Evolutionary conservation across 768 basidiomycete species (phyloP), one percentile per base, ranked within the genome.

Genomic region (Leccinum imitatum): DNA sequence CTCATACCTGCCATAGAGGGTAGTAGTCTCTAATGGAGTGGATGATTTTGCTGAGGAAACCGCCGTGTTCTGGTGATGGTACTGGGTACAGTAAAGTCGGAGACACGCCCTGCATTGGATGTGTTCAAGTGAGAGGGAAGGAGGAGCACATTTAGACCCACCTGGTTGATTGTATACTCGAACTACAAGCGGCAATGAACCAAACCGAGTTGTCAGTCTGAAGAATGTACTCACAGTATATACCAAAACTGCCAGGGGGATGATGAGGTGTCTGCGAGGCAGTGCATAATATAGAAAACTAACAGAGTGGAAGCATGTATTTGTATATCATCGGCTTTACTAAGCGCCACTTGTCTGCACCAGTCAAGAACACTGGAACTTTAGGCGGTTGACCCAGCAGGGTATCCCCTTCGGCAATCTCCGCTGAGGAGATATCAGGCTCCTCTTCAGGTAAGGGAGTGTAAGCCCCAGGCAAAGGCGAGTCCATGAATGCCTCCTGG

Each of bases 301-400:
- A 64, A 93, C 91, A 92, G 46, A 99, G 76, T 3, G 95, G 95
- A n/a, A 95, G 67, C 95, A 98, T 98, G 71, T 93, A 98, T 63
- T 83, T 86, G 54, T 81, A 57, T 39, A 97, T 70, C 63, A 98
- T 75, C 5, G 96, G 95, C 68, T 81, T 85, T 53, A 92, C 87
- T 6, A 99, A 77, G 25, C 78, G 75, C 83, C 91, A 85, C 76
- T 98, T 98, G 62, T 97, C 93, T 33, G 68, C 73, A 1, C 79
- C 76, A 3, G 86, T 80, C n/a, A 97, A 74, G 5, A 85, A 74
- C 5, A 85, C 77, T 1, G 75, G 77, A 50, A 75, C 69, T 66
- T 82, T 82, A 4, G 79, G 73, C 44, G 73, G 67, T 19, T 63
- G 65, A 35, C 55, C 63, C 50, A 69, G 58, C 56, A 76, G 53